Percentiles rank a stretch among this genome's conserved stretches.
Conservation (phyloP, 2,329 filamentous ascomycete genomes). For the Pseudonectria buxi region DNA sequence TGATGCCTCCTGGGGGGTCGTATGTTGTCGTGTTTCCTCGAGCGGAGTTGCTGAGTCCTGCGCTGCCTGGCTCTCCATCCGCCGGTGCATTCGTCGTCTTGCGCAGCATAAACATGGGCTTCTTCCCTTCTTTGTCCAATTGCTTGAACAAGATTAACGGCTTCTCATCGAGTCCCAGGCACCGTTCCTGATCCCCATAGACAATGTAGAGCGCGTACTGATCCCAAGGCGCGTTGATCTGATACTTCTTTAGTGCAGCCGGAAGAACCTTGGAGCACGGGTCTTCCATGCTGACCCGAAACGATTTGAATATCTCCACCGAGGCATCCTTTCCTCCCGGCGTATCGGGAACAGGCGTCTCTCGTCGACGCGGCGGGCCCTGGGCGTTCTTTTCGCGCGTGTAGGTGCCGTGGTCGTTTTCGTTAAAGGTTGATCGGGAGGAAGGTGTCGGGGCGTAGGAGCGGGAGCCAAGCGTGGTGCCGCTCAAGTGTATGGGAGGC, state of each 20-base stretch:
- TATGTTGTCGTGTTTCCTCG: constrained; percentile 43
- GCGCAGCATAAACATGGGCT: constrained; percentile 98
- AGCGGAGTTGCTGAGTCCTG: constrained; percentile 40
- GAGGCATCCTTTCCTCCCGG: constrained; percentile 50
- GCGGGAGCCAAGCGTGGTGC: constrained; percentile 53
- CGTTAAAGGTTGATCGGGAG: constrained; percentile 48
- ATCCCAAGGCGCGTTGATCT: constrained; percentile 96
- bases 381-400: constrained; percentile 24
- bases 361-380: constrained; percentile 48
- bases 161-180: constrained; percentile 84
- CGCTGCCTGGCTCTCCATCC: constrained; percentile 49
- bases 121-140: constrained; percentile 91
- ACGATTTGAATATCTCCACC: constrained; percentile 98
- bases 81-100: constrained; percentile 51
- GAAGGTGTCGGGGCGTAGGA: constrained; percentile 53
- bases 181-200: constrained; percentile 96
- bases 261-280: constrained; percentile 96
- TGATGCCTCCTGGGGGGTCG: constrained; percentile 55
- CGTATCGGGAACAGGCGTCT: constrained; percentile 57
- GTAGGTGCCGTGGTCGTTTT: constrained; percentile 35
- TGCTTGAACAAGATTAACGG: constrained; percentile 96
- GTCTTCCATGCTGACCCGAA: constrained; percentile 96
- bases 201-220: constrained; percentile 98
- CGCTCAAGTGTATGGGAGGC: constrained; percentile 48
- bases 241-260: constrained; percentile 93